Conservation (phyloP, 805 yeast genomes). For the Myxozyma neglecta region DNA sequence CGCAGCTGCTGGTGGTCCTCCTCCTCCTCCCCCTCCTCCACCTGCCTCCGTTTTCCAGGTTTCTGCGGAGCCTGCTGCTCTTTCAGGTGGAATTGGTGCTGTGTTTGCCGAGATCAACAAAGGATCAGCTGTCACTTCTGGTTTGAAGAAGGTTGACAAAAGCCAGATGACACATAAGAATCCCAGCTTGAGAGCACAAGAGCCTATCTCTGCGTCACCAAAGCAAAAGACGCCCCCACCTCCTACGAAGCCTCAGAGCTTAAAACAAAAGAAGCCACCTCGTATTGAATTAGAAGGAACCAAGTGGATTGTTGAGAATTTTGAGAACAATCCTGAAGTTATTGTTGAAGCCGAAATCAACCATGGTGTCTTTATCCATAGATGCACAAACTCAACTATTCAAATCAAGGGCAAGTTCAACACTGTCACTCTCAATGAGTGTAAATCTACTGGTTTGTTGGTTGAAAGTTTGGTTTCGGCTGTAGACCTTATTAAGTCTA, state of each 20-base stretch:
- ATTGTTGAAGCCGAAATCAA: constrained; percentile 79
- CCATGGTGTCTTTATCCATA: constrained; percentile 87
- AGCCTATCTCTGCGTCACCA: constrained; percentile 42
- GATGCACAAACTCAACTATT: constrained; percentile 69
- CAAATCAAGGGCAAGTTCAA: constrained; percentile 90
- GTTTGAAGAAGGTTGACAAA: constrained; percentile 87
- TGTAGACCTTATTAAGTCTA: constrained; percentile 79
- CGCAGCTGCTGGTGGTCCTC: constrained; percentile 51
- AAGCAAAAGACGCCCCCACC: constrained; percentile 50
- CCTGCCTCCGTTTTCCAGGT: constrained; percentile 64
- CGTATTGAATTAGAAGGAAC: constrained; percentile 76
- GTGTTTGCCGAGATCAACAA: constrained; percentile 87
- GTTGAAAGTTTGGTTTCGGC: constrained; percentile 85
- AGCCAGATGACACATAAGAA: constrained; percentile 93
- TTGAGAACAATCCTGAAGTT: constrained; percentile 59
- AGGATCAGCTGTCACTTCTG: constrained; percentile 81
- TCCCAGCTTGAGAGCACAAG: constrained; percentile 68
- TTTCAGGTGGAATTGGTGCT: constrained; percentile 68
- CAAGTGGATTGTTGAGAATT: constrained; percentile 87
- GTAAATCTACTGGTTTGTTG: constrained; percentile 71
- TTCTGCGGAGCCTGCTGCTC: constrained; percentile 35
- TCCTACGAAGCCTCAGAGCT: constrained; percentile 76
- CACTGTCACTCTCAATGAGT: constrained; percentile 76
- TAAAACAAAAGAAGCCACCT: constrained; percentile 54
- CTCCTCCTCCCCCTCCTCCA: constrained; percentile 94